phyloP scores from a whole-genome alignment of 768 basidiomycete genomes.

The Trametopsis cervina region DNA sequence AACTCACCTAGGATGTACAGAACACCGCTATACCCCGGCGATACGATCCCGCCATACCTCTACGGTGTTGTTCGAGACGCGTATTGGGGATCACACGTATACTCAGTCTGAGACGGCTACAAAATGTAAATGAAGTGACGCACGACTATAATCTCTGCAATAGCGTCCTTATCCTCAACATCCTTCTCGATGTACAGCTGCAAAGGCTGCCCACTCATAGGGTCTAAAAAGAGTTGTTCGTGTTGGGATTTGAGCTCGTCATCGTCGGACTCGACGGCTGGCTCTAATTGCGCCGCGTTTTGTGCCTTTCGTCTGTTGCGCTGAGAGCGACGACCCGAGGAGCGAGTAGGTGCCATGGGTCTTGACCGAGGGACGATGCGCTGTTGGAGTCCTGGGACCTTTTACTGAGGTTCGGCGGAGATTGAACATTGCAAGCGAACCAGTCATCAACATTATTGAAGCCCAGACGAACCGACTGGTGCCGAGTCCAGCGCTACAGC shows the following conservation, averaged over 20 bases:
- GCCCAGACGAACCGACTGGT: too few species aligned
- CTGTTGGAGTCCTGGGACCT: conserved; percentile 11
- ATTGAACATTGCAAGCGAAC: too few species aligned
- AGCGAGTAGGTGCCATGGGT: conserved; percentile 82
- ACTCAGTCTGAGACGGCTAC: neutral
- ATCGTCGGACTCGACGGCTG: conserved; percentile 1
- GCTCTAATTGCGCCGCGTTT: conserved; percentile 7
- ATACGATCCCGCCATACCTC: conserved; percentile 74
- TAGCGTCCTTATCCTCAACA: conserved; percentile 57
- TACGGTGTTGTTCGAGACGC: conserved; percentile 24
- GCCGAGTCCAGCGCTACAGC: too few species aligned
- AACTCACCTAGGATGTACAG: conserved; percentile 69
- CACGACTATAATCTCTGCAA: conserved; percentile 63
- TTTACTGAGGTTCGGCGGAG: too few species aligned
- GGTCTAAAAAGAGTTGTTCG: conserved; percentile 65
- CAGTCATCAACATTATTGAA: too few species aligned
- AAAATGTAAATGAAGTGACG: conserved; percentile 26
- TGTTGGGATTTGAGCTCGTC: conserved; percentile 18
- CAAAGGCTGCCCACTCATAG: conserved; percentile 73
- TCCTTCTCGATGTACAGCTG: conserved; percentile 77
- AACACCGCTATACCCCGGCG: conserved; percentile 71
- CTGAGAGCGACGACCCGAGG: conserved; percentile 46
- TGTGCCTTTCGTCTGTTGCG: conserved; percentile 19
- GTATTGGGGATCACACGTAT: neutral
- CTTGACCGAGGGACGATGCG: conserved; percentile 24